Conservation (phyloP, 805 yeast genomes). For the Schizosaccharomyces octosporus region DNA sequence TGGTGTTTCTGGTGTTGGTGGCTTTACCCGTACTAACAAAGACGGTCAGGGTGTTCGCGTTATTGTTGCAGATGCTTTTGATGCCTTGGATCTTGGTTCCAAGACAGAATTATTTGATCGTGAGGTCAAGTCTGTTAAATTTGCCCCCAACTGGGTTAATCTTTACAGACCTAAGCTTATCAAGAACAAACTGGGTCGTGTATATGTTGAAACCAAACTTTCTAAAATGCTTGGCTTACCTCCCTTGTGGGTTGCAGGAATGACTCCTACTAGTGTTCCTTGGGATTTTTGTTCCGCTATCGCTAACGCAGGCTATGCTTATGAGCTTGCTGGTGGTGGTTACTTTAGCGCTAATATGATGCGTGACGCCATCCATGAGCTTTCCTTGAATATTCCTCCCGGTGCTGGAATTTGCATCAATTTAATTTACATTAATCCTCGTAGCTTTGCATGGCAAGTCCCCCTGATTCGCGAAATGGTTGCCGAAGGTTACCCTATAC, state of each 20-base stretch:
- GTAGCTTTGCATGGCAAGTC: slow-evolving; percentile 96
- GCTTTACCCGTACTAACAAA: slow-evolving; percentile 85
- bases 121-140: slow-evolving; percentile 37
- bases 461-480: slow-evolving; percentile 79
- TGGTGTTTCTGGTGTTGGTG: slow-evolving; percentile 90
- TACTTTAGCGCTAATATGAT: slow-evolving; percentile 54
- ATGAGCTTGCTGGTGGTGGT: slow-evolving; percentile 98
- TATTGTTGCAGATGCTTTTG: slow-evolving; percentile 80
- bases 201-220: slow-evolving; percentile 80
- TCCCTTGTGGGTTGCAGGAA: slow-evolving; percentile 94
- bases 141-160: slow-evolving; percentile 73
- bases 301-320: slow-evolving; percentile 85
- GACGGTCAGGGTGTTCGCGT: slow-evolving; percentile 95
- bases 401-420: slow-evolving; percentile 83
- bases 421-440: slow-evolving; percentile 86
- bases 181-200: slow-evolving; percentile 37
- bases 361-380: slow-evolving; percentile 50
- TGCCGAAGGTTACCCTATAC: slow-evolving; percentile 81
- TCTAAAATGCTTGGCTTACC: slow-evolving; percentile 80
- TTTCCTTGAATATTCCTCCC: slow-evolving; percentile 44
- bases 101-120: slow-evolving; percentile 82
- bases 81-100: slow-evolving; percentile 71
- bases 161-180: slow-evolving; percentile 71
- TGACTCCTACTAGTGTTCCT: slow-evolving; percentile 95
- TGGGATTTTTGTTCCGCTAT: slow-evolving; percentile 88